phyloP scores from a whole-genome alignment of 805 yeast genomes.

The Blastobotrys americana region DNA sequence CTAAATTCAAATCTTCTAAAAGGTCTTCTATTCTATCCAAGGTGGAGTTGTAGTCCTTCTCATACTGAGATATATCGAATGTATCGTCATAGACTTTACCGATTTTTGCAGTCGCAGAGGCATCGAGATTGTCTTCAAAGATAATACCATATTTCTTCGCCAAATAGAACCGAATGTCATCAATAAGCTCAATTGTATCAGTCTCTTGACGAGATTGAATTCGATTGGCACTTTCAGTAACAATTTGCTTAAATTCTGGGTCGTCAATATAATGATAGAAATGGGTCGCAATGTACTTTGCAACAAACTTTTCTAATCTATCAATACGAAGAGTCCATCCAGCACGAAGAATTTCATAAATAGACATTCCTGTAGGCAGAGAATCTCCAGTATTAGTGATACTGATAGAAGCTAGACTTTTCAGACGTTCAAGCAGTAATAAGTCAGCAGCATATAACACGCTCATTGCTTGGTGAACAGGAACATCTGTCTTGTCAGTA shows the following conservation, averaged over 20 bases:
- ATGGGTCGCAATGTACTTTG: slow-evolving; percentile 49
- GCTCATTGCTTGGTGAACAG: slow-evolving; percentile 46
- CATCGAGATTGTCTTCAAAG: slow-evolving; percentile 21
- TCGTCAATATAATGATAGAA: slow-evolving; percentile 34
- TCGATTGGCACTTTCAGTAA: slow-evolving; percentile 46
- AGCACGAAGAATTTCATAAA: slow-evolving; percentile 36
- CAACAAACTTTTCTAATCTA: slow-evolving; percentile 56
- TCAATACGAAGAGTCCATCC: slow-evolving; percentile 65
- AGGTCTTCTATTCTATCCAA: slow-evolving; percentile 36
- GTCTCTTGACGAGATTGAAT: slow-evolving; percentile 59
- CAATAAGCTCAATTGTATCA: slow-evolving; percentile 73
- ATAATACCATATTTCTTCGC: slow-evolving; percentile 31
- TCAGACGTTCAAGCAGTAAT: slow-evolving; percentile 47
- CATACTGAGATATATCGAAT: slow-evolving; percentile 26
- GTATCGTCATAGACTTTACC: slow-evolving; percentile 8
- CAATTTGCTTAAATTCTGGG: slow-evolving; percentile 35
- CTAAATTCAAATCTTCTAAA: slow-evolving; percentile 35
- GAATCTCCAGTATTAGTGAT: slow-evolving; percentile 29
- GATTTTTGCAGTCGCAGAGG: slow-evolving; percentile 17
- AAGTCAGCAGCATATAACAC: slow-evolving; percentile 53
- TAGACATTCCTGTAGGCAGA: slow-evolving; percentile 1
- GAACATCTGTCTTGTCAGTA: slow-evolving; percentile 48
- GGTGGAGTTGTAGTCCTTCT: slow-evolving; percentile 34
- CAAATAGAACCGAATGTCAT: slow-evolving; percentile 65
- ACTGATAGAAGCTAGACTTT: slow-evolving; percentile 52